A percentile compares a stretch with the other conserved stretches of the same genome.
phyloP scores from a whole-genome alignment of 306 rosid species.

The Clitoria ternatea region DNA sequence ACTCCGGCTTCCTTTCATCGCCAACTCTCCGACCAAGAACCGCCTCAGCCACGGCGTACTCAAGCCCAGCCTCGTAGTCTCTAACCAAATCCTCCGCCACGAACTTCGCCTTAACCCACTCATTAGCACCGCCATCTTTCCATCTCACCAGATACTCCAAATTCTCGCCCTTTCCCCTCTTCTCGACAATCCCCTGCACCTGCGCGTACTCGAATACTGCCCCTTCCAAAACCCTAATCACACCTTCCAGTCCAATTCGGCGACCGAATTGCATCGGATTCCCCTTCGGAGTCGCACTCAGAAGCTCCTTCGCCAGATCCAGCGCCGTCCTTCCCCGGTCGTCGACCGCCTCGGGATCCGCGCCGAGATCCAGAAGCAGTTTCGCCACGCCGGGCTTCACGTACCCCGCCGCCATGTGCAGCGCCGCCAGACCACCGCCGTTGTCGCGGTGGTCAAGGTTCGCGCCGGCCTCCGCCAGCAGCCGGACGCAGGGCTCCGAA shows the following conservation, averaged over 20 bases:
- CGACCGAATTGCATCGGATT: slow-evolving; percentile 73
- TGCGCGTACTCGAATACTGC: slow-evolving; percentile 70
- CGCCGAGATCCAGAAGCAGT: slow-evolving; percentile 48
- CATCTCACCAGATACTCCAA: slow-evolving; percentile 73
- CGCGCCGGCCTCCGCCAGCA: slow-evolving; percentile 60
- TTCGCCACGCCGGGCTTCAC: slow-evolving; percentile 61
- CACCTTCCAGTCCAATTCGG: slow-evolving; percentile 56
- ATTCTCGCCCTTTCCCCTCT: slow-evolving; percentile 71
- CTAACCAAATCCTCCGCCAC: slow-evolving; percentile 67
- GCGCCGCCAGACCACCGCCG: slow-evolving; percentile 55
- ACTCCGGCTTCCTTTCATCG: slow-evolving; percentile 59
- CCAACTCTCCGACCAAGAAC: slow-evolving; percentile 65
- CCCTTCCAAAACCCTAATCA: slow-evolving; percentile 48
- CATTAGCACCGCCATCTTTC: slow-evolving; percentile 74
- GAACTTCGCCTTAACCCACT: slow-evolving; percentile 67
- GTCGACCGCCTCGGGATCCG: slow-evolving; percentile 62
- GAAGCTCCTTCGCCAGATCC: slow-evolving; percentile 57
- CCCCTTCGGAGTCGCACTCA: slow-evolving; percentile 64
- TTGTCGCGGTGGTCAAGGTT: slow-evolving; percentile 54
- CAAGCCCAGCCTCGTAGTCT: slow-evolving; percentile 81
- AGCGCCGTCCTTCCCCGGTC: slow-evolving; percentile 56
- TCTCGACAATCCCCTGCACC: slow-evolving; percentile 68
- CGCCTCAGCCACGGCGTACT: slow-evolving; percentile 80
- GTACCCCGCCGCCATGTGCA: slow-evolving; percentile 88
- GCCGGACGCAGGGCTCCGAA: slow-evolving; percentile 55